Evolutionary conservation across 148 eudicot genomes (phyloP).

Genomic region (Limonium bicolor): DNA sequence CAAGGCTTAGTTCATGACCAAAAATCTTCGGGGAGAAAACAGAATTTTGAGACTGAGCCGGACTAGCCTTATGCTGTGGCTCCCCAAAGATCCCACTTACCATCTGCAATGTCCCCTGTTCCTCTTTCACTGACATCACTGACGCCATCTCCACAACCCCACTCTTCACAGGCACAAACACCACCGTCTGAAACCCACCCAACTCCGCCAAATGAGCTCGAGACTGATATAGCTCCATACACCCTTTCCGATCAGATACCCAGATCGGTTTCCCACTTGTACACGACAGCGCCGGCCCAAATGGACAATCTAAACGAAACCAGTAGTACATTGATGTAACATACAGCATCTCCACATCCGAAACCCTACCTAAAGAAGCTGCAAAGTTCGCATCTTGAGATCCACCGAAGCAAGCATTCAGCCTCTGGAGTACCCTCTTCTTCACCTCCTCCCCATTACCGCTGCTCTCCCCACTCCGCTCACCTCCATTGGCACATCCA

Average conservation of each 20-base stretch:
- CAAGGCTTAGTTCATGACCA: conserved; percentile 70
- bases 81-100: conserved; percentile 43
- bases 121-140: conserved; percentile 45
- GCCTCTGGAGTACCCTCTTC: conserved; percentile 53
- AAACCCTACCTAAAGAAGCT: conserved; percentile 40
- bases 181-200: conserved; percentile 54
- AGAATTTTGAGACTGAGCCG: conserved; percentile 29
- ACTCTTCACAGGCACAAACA: conserved; percentile 59
- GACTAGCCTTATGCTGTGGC: conserved; percentile 24
- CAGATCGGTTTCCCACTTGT: conserved; percentile 61
- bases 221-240: conserved; percentile 61
- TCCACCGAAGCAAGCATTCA: conserved; percentile 62
- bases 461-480: conserved; percentile 11
- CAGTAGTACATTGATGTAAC: conserved; percentile 75
- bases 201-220: conserved; percentile 50
- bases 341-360: conserved; percentile 75
- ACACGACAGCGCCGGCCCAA: conserved; percentile 69
- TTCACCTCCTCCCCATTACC: conserved; percentile 13
- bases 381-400: conserved; percentile 43
- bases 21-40: conserved; percentile 51
- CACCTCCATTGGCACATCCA: conserved; percentile 17
- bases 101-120: conserved; percentile 39
- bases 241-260: conserved; percentile 45
- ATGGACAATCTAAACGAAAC: conserved; percentile 56
- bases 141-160: conserved; percentile 91